These are phyloP conservation scores for Pestalotiopsis sp. DNA, from an alignment of 2,329 filamentous ascomycete species.

Conservation along the genomic window DNA sequence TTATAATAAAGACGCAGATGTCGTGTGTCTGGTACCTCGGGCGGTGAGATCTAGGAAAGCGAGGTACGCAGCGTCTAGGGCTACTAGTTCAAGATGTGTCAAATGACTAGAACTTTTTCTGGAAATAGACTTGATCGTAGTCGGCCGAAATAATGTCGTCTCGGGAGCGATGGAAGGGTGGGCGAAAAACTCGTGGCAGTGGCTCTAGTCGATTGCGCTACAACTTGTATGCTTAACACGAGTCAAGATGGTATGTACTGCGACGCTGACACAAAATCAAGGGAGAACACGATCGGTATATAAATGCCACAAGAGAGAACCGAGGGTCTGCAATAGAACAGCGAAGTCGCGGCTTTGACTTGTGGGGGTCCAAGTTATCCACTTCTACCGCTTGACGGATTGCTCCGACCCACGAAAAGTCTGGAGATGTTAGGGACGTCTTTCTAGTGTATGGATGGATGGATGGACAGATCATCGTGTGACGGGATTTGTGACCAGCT, in stretches of 20 bases:
- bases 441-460: not conserved
- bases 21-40: not conserved
- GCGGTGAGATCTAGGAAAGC: slow-evolving; percentile 1
- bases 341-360: slow-evolving; percentile 10
- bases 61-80: slow-evolving; percentile 2
- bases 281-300: not conserved
- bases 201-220: slow-evolving; percentile 4
- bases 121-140: not conserved
- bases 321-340: slow-evolving; percentile 13
- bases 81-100: slow-evolving; percentile 7
- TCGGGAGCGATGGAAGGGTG: not conserved
- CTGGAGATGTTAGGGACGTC: slow-evolving; percentile 1
- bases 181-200: not conserved
- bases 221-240: slow-evolving; percentile 4
- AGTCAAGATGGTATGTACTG: slow-evolving; percentile 8
- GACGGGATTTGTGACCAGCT: slow-evolving; percentile 6
- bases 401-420: slow-evolving; percentile 4
- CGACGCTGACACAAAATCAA: not conserved
- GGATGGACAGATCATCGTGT: slow-evolving; percentile 7
- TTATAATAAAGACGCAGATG: not conserved
- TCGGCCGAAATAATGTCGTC: not conserved
- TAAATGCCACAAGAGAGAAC: not conserved
- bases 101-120: slow-evolving; percentile 6
- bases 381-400: slow-evolving; percentile 8
- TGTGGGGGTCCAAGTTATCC: slow-evolving; percentile 12